Evolutionary conservation across 257 asterid genomes (phyloP).

Genomic region (Cruciata laevipes): DNA sequence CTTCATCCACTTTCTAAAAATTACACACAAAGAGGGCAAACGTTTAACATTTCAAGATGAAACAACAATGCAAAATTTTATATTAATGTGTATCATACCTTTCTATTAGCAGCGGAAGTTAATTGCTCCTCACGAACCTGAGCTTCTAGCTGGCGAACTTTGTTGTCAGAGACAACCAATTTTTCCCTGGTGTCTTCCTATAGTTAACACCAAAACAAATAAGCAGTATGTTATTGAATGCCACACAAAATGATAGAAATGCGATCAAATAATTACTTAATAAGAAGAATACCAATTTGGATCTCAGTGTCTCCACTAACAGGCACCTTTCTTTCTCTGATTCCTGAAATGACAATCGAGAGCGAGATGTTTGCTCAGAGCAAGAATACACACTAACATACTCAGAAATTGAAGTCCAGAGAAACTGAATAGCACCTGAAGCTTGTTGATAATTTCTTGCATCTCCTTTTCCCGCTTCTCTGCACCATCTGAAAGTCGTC

Average conservation of each 20-base stretch:
- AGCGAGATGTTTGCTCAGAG: constrained; percentile 5
- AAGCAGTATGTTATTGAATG: not conserved
- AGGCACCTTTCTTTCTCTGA: constrained; percentile 77
- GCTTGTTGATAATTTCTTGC: constrained; percentile 85
- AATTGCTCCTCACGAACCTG: constrained; percentile 71
- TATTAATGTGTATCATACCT: constrained; percentile 34
- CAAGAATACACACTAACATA: not conserved
- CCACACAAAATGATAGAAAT: not conserved
- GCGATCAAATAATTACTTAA: not conserved
- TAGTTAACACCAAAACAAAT: constrained; percentile 4
- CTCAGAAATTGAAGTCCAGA: not conserved
- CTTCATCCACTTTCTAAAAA: constrained; percentile 73
- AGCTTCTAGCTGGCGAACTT: constrained; percentile 85
- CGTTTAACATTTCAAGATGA: constrained; percentile 16
- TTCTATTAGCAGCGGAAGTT: constrained; percentile 49
- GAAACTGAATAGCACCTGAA: constrained; percentile 44
- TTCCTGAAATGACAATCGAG: constrained; percentile 45
- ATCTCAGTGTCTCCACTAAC: constrained; percentile 71
- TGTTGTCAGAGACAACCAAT: constrained; percentile 78
- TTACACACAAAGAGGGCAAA: constrained; percentile 9
- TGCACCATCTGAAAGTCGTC: constrained; percentile 60
- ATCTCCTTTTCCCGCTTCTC: constrained; percentile 76
- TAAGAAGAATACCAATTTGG: constrained; percentile 66
- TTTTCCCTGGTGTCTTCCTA: constrained; percentile 95
- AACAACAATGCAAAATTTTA: not conserved